These are phyloP conservation scores for Xylariaceae sp. DNA, from an alignment of 2,329 filamentous ascomycete genomes.

Conservation along the genomic window DNA sequence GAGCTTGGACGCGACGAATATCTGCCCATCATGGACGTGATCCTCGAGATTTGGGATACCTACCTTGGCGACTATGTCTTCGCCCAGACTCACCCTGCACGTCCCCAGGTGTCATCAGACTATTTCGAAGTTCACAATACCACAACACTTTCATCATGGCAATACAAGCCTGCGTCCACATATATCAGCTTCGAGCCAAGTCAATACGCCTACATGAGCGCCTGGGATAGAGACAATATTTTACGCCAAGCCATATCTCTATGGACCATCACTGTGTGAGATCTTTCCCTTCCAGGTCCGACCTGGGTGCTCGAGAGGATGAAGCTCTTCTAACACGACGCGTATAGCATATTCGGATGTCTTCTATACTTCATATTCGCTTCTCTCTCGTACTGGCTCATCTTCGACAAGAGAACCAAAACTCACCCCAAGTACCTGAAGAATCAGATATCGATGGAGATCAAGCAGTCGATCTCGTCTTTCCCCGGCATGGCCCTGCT, in stretches of 20 bases:
- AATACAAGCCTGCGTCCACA: constrained; percentile 67
- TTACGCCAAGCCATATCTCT: constrained; percentile 69
- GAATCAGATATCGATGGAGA: constrained; percentile 84
- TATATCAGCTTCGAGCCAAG: constrained; percentile 66
- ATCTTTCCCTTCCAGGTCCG: constrained; percentile 17
- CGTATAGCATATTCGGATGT: constrained; percentile 72
- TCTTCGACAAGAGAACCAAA: constrained; percentile 88
- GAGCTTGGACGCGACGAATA: constrained; percentile 1
- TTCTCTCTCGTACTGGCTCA: constrained; percentile 74
- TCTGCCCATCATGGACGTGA: constrained; percentile 71
- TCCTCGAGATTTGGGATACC: constrained; percentile 79
- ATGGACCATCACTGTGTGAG: constrained; percentile 81
- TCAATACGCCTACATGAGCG: constrained; percentile 72
- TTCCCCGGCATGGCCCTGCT: constrained; percentile 80
- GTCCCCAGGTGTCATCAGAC: constrained; percentile 41
- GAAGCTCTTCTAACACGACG: constrained; percentile 15
- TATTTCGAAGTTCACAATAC: constrained; percentile 41
- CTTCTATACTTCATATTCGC: constrained; percentile 82
- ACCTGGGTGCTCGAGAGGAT: too few species aligned
- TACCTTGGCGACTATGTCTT: constrained; percentile 77
- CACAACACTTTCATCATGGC: constrained; percentile 53
- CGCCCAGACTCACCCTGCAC: constrained; percentile 61
- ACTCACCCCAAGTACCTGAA: constrained; percentile 92
- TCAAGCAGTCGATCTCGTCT: constrained; percentile 67
- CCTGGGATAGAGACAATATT: constrained; percentile 71